Base-by-base conservation (phyloP, 2,329 filamentous ascomycete genomes). In the Colletotrichum aenigma region DNA sequence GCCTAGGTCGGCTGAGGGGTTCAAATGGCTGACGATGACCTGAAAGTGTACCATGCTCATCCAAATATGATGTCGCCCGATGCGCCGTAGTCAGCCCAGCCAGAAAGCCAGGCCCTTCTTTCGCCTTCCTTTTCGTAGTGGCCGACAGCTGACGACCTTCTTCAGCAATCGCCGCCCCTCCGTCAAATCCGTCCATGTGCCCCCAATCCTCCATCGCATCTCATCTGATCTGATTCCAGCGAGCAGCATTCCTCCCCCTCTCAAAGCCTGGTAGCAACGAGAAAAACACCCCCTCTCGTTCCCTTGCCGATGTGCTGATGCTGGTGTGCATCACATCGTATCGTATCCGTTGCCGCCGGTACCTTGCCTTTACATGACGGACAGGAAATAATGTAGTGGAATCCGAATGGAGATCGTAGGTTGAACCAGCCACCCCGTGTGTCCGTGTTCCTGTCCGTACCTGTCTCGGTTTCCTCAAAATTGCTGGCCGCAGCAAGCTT, bases 391-490 rank as follows among this genome's bases (percentile, higher is more conserved):
- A 61, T 73, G 64, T 73, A 26, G 70, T 62, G 70, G 65, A 52
- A 73, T 73, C 64, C 55, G 6, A 55, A 62, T 69, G 55, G 70
- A 73, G 70, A 73, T 73, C 70, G 70, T 38, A 66, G 64, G 64
- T 70, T 62, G 56, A 70, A 61, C 67, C 67, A 70, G 28, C 67
- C 56, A 61, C 67, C 67, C 43, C 55, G 67, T 62, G 26, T 62
- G 28, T 70, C 58, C 67, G 56, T 52, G 67, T 70, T 70, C 56
- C 55, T 62, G 36, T 70, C 55, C 18, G 66, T 61, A 60, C 66
- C 66, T 70, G 67, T 70, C 67, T 70, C 67, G 55, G n/a, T 61
- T 36, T 48, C 55, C 68, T 61, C 58, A 28, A 70, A 56, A 68
- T 34, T 52, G 55, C 58, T 67, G 62, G 68, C 68, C 21, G 72